phyloP scores from a whole-genome alignment of 139 green algal genomes.

The Edaphochlamys debaryana region DNA sequence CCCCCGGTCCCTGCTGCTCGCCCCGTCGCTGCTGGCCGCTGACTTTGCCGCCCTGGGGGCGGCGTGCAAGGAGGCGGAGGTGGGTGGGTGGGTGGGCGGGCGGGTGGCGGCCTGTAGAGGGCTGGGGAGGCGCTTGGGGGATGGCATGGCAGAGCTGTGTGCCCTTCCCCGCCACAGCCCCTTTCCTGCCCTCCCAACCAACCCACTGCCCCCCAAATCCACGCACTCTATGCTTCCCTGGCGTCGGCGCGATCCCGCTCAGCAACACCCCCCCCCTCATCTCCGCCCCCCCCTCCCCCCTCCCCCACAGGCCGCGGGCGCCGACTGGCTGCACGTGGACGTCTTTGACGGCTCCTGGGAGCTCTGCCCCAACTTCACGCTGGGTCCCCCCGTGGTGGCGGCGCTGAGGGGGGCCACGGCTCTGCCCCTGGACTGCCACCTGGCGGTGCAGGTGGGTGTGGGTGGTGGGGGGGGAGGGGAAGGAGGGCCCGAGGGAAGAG shows the following conservation, averaged over 20 bases:
- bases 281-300: no score
- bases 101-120: no score
- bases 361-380: slow-evolving; percentile 69
- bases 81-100: no score
- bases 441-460: slow-evolving; percentile 58
- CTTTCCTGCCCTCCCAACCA: not conserved
- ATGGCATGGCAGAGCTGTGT: no score
- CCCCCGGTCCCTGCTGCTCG: no score
- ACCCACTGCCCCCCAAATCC: not conserved
- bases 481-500: not conserved
- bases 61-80: not conserved
- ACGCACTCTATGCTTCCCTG: not conserved
- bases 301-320: no score
- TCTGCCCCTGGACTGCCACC: slow-evolving; percentile 73
- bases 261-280: no score
- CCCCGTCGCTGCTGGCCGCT: no score
- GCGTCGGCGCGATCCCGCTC: no score
- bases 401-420: slow-evolving; percentile 57
- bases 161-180: not conserved
- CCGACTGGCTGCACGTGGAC: slow-evolving; percentile 32
- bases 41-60: slow-evolving; percentile 83
- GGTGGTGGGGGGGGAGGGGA: not conserved
- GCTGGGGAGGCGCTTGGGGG: no score
- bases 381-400: slow-evolving; percentile 73
- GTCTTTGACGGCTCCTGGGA: slow-evolving; percentile 42